A percentile compares a stretch with the other conserved stretches of the same genome.
These are phyloP conservation scores for Suillus discolor DNA, from an alignment of 768 basidiomycete genomes.

Conservation along the genomic window DNA sequence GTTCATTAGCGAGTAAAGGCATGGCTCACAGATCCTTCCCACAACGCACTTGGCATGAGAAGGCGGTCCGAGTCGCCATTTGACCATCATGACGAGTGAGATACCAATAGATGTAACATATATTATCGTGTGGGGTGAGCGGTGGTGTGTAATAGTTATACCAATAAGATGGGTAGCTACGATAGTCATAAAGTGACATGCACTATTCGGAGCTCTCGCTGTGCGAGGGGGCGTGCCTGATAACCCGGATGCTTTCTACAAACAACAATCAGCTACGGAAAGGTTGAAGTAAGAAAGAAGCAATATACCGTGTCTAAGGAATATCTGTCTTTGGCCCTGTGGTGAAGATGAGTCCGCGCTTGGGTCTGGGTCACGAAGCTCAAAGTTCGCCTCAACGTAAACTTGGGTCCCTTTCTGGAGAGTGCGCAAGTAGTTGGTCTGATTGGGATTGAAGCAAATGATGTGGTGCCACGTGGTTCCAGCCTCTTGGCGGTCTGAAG, in stretches of 20 bases:
- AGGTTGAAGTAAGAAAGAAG: background rate
- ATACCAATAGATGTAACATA: slow-evolving; percentile 20
- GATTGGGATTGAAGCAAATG: slow-evolving; percentile 64
- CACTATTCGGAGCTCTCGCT: slow-evolving; percentile 12
- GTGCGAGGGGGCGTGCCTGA: slow-evolving; percentile 36
- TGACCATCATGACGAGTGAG: slow-evolving; percentile 39
- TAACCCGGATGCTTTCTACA: slow-evolving; percentile 56
- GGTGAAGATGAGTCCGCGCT: slow-evolving; percentile 67
- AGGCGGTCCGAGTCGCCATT: slow-evolving; percentile 42
- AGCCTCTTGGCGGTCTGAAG: slow-evolving; percentile 52
- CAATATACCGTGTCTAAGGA: slow-evolving; percentile 73
- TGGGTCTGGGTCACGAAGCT: slow-evolving; percentile 71
- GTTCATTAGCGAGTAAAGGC: slow-evolving; percentile 32
- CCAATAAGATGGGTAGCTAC: background rate
- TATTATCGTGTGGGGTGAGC: slow-evolving; percentile 9
- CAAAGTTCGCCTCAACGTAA: slow-evolving; percentile 79
- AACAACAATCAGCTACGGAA: slow-evolving; percentile 11
- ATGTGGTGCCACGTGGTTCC: slow-evolving; percentile 77
- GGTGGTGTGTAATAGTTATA: background rate
- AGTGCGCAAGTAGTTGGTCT: slow-evolving; percentile 66
- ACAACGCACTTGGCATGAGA: slow-evolving; percentile 33
- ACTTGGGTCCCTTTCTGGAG: slow-evolving; percentile 75
- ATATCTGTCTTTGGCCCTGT: slow-evolving; percentile 79
- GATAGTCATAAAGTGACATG: slow-evolving; percentile 2
- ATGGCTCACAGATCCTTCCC: slow-evolving; percentile 36